Base-by-base conservation (phyloP, 1,284 basidiomycete species). In the Mycena sp. region DNA sequence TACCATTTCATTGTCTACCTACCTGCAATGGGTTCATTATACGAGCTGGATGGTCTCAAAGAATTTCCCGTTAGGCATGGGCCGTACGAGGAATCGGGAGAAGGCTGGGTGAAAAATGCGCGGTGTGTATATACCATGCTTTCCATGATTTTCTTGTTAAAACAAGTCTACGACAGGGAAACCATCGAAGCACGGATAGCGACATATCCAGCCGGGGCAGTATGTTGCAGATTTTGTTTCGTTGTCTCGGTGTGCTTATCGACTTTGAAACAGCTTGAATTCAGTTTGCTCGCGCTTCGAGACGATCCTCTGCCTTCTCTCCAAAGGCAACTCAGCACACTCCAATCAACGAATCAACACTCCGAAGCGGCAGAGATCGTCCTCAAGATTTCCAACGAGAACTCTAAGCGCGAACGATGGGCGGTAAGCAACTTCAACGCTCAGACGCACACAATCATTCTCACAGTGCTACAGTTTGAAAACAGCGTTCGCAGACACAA, bases 1-100 rank as follows among this genome's bases (percentile, higher is more conserved):
- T 98, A 96, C 77, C 95, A 98, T 72, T 97, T 97, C 72, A 89
- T 97, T 45, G 89, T 95, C 6, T 98, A 97, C 76, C 78, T 96
- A 49, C 96, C 96, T 4, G 81, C 90, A 48, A 85, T 89, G 74
- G 95, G 93, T 14, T 83, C 86, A 30, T 79, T 98, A 50, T 97
- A 95, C 76, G 96, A 98, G 78, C 83, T 98, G 32, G 96, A 98
- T 74, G 95, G 95, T 4, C 78, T 98, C 67, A 93, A 94, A 72
- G 78, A 83, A 50, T 79, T 83, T 65, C 90, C 95, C 5, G 84
- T 97, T n/a, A 85, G 83, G 63, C 96, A 98, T 75, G 93, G 92
- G 7, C 73, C 83, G 35, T 89, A 83, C 69, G 81, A 85, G 28
- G 88, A 89, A 51, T 74, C 71, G 19, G 90, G 87, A 1, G 90